Conservation (phyloP, 192 early-diverging fungal species). For the Coemansia sp. region DNA sequence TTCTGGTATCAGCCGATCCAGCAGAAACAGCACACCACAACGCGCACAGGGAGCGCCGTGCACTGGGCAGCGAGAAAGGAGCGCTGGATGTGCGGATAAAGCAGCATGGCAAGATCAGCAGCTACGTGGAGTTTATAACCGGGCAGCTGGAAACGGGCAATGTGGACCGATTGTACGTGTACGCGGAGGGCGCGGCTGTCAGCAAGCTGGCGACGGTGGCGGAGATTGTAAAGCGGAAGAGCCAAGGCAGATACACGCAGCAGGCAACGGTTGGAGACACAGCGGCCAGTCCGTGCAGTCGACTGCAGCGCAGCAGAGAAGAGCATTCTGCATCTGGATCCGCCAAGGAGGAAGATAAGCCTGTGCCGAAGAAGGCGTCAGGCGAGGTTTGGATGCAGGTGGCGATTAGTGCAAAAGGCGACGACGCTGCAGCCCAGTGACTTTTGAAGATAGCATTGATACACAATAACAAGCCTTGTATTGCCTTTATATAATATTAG, state of each 20-base stretch:
- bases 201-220: conserved; percentile 41
- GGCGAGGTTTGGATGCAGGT: conserved; percentile 33
- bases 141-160: conserved; percentile 2
- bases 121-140: conserved; percentile 27
- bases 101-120: conserved; percentile 38
- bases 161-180: conserved; percentile 14
- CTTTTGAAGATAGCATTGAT: neutral
- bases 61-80: neutral
- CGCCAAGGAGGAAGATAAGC: neutral
- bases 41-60: neutral
- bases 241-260: neutral
- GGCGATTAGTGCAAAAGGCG: neutral
- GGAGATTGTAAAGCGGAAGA: conserved; percentile 39
- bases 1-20: neutral
- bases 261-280: conserved; percentile 22
- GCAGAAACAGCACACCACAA: neutral
- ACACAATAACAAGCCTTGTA: no score
- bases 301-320: neutral
- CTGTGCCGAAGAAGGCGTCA: neutral
- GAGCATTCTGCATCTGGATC: neutral
- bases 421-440: neutral
- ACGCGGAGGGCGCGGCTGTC: conserved; percentile 41
- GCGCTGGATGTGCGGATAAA: conserved; percentile 39
- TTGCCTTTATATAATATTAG: neutral
- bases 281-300: neutral